A percentile compares a stretch with the other conserved stretches of the same genome.
These are phyloP conservation scores for Myxozyma sirexii DNA, from an alignment of 805 yeast genomes.

Conservation along the genomic window DNA sequence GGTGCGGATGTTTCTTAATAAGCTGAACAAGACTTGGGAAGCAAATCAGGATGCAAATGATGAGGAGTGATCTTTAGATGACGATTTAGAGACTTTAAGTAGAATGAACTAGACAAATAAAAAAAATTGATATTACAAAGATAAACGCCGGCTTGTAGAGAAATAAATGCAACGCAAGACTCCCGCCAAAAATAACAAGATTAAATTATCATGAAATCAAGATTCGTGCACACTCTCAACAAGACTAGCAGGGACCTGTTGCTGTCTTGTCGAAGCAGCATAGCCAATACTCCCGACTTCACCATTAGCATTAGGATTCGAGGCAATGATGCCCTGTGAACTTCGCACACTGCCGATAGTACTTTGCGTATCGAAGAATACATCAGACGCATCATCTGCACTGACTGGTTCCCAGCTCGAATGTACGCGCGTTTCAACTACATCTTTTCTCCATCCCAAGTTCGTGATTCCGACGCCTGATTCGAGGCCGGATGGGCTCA, in stretches of 20 bases:
- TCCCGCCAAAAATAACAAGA: too few relatives aligned
- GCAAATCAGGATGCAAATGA: constrained; percentile 6
- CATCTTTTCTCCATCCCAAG: constrained; percentile 10
- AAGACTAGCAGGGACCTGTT: neutral
- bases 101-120: neutral
- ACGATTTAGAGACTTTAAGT: neutral
- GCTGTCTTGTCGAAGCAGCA: neutral
- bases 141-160: neutral
- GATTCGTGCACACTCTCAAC: neutral
- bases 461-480: constrained; percentile 23
- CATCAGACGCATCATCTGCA: constrained; percentile 8
- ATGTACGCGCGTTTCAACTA: constrained; percentile 19
- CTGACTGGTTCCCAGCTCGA: constrained; percentile 17
- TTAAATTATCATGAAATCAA: neutral
- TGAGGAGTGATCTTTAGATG: neutral
- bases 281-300: neutral
- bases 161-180: neutral
- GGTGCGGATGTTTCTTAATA: constrained; percentile 29
- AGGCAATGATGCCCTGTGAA: neutral
- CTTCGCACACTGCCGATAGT: neutral
- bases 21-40: constrained; percentile 19
- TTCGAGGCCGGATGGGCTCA: constrained; percentile 7
- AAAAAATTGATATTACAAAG: neutral
- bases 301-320: neutral
- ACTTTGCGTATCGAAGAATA: constrained; percentile 1